Conservation (phyloP, 257 asterid species). For the Solanum gracilifrons region DNA sequence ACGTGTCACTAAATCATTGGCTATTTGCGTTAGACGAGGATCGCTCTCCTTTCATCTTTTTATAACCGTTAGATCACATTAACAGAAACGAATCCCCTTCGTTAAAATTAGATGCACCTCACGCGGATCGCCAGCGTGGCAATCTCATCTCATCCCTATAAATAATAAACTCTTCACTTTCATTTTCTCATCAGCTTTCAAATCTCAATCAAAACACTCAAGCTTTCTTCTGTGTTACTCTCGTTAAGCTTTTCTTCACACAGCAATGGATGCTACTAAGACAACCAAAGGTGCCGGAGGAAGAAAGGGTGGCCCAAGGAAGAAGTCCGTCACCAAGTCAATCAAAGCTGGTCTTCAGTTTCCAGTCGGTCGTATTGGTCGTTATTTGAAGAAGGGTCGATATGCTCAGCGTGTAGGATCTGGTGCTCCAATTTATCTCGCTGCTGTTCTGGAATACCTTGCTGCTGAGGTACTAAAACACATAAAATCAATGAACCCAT, state of each 20-base stretch:
- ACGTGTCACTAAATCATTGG: background rate
- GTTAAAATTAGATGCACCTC: background rate
- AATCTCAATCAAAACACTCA: background rate
- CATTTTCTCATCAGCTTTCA: background rate
- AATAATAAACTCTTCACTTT: background rate
- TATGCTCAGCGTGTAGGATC: constrained; percentile 34
- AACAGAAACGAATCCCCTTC: background rate
- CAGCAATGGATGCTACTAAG: constrained; percentile 5
- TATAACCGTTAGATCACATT: background rate
- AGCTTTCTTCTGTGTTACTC: too few species aligned
- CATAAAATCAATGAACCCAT: background rate
- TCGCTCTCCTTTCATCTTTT: background rate
- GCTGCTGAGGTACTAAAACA: constrained; percentile 30
- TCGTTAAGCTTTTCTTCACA: background rate
- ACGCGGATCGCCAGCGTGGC: constrained; percentile 15
- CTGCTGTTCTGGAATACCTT: constrained; percentile 36
- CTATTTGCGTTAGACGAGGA: background rate
- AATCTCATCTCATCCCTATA: background rate
- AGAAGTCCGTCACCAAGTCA: constrained; percentile 29
- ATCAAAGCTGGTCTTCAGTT: constrained; percentile 46
- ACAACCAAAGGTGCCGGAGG: constrained; percentile 22
- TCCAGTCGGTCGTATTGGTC: constrained; percentile 43
- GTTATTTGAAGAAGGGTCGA: constrained; percentile 30
- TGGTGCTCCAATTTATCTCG: constrained; percentile 37
- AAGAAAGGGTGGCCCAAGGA: constrained; percentile 28